A percentile compares a stretch with the other conserved stretches of the same genome.
These are phyloP conservation scores for Rhododendron henanense DNA, from an alignment of 148 eudicot genomes.

Conservation along the genomic window DNA sequence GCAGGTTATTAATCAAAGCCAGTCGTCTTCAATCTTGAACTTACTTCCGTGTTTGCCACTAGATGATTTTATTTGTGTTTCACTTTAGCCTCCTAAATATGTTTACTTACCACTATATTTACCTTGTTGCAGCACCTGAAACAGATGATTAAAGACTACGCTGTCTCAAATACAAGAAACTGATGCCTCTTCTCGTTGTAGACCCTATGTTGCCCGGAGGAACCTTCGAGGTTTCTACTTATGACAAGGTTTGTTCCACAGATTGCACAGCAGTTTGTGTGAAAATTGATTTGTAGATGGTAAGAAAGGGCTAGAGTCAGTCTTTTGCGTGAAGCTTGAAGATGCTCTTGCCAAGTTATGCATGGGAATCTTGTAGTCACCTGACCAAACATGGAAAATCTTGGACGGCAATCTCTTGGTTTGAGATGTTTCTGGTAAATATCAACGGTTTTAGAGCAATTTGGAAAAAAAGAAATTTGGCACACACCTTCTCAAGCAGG, in stretches of 20 bases:
- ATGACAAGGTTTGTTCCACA: not conserved
- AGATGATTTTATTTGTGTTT: not conserved
- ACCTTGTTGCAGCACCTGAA: conserved; percentile 60
- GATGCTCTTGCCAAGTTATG: not conserved
- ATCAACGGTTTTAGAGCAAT: not conserved
- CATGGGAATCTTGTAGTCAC: not conserved
- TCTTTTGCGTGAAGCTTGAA: conserved; percentile 5
- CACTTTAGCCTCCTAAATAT: not conserved
- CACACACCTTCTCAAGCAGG: not conserved
- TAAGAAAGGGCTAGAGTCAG: not conserved
- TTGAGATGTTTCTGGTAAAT: not conserved
- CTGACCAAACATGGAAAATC: not conserved
- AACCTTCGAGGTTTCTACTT: not conserved
- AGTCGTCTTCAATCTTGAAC: not conserved
- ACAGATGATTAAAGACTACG: conserved; percentile 73
- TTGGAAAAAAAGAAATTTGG: not conserved
- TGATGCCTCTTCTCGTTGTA: conserved; percentile 8
- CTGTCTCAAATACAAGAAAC: conserved; percentile 39
- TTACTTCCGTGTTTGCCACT: not conserved
- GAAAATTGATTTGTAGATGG: not conserved
- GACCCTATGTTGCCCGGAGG: not conserved
- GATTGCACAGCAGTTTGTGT: not conserved
- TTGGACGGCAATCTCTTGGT: not conserved
- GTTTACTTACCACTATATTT: not conserved
- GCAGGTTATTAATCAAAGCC: conserved; percentile 41